Base-by-base conservation (phyloP, 208 protist species). In the Perkinsela sp. region DNA sequence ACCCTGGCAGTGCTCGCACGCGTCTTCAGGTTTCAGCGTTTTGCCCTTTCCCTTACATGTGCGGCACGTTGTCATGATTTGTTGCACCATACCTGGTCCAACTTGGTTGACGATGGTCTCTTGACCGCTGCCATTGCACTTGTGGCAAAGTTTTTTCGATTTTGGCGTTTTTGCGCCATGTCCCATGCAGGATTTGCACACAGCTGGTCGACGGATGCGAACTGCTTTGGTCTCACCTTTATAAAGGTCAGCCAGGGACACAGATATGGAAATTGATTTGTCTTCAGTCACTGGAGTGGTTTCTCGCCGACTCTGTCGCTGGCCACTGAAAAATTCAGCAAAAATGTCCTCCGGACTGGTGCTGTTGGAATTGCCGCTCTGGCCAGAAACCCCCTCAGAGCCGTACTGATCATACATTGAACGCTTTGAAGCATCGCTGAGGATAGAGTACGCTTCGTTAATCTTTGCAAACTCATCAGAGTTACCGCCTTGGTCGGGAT, bases 331-430 rank as follows among this genome's bases (percentile, higher is more conserved):
- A 71, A 93, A 90, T 73, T 93, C 83, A 0, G 82, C 75, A 69
- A 93, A 93, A 65, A 93, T 91, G 74, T 93, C 88, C 71, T 91
- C 82, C 0, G 85, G 85, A 0, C 77, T 84, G 71, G 81, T 80
- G 66, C 31, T 68, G 28, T 2, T 15, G 29, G 67, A n/a, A 29
- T 76, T 76, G 22, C 76, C 75, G 68, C 77, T 77, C n/a, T 79
- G 78, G 66, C 87, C 78, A 1, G 76, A 78, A 15, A 81, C 86
- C 22, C 82, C 86, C 68, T 92, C 86, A 29, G 82, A 82, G 0
- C 86, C 86, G 72, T 92, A 92, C 73, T 96, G 83, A 73, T 99
- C 96, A 73, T 98, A 99, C 13, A 98, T 70, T 32, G 85, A 74
- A 66, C 85, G 78, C 77, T 97, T 97, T 67, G 98, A 78, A 2